These are phyloP conservation scores for Wickerhamiella brachini DNA, from an alignment of 805 yeast genomes.

Conservation along the genomic window DNA sequence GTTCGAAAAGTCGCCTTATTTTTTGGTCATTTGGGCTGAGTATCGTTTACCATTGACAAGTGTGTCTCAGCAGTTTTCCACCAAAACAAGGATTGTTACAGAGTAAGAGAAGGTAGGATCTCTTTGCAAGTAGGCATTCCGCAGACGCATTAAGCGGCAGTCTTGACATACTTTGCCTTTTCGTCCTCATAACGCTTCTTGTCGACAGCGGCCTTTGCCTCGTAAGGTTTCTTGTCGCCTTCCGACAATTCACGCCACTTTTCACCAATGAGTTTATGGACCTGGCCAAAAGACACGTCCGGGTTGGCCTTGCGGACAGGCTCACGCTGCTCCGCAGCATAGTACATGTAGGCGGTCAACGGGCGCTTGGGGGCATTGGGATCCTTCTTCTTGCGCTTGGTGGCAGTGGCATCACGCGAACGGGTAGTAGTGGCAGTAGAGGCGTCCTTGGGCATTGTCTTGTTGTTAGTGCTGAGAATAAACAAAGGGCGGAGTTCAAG, in stretches of 20 bases:
- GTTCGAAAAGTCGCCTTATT: too few species aligned
- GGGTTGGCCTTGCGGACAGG: constrained; percentile 92
- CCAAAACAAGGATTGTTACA: neutral
- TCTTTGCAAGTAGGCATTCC: too few species aligned
- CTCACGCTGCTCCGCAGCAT: constrained; percentile 96
- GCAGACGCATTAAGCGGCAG: neutral
- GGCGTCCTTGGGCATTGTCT: constrained; percentile 16
- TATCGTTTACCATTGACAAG: neutral
- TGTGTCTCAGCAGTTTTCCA: neutral
- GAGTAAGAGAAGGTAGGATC: neutral
- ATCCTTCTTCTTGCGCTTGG: constrained; percentile 21
- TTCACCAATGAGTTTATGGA: constrained; percentile 90
- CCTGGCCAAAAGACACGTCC: constrained; percentile 84
- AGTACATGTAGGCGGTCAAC: constrained; percentile 96
- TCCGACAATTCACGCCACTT: constrained; percentile 84
- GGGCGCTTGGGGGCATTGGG: constrained; percentile 99
- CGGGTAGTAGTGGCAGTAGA: constrained; percentile 9
- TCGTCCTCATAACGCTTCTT: constrained; percentile 95
- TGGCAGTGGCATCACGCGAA: constrained; percentile 10
- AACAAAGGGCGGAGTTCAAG: neutral
- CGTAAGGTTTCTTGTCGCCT: constrained; percentile 81
- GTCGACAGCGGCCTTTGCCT: constrained; percentile 85
- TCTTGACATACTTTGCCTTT: constrained; percentile 52
- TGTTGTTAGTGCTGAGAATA: neutral
- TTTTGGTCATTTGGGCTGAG: neutral